A percentile compares a stretch with the other conserved stretches of the same genome.
phyloP scores from a whole-genome alignment of 1,284 basidiomycete genomes.

The Cryptococcus sp. region DNA sequence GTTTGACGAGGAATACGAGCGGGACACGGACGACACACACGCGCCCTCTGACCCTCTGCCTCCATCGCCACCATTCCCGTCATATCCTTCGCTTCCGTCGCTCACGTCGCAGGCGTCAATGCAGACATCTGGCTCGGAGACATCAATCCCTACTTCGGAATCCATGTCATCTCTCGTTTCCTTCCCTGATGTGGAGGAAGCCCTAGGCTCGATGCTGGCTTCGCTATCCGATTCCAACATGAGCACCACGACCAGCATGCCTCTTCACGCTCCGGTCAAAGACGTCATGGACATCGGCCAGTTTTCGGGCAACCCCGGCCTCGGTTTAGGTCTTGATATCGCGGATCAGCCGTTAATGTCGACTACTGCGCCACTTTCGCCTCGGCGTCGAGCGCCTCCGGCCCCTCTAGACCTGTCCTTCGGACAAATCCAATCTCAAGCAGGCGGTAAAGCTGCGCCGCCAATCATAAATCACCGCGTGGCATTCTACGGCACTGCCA shows the following conservation, averaged over 20 bases:
- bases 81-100: conserved; percentile 45
- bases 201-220: conserved; percentile 39
- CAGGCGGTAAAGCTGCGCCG: conserved; percentile 27
- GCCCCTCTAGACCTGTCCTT: conserved; percentile 26
- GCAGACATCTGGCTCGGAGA: conserved; percentile 30
- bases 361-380: conserved; percentile 35
- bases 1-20: conserved; percentile 3
- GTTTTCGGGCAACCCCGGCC: conserved; percentile 20
- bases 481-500: conserved; percentile 42
- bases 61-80: conserved; percentile 38
- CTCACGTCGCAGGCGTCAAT: conserved; percentile 32
- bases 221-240: conserved; percentile 30
- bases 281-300: conserved; percentile 1
- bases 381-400: conserved; percentile 19
- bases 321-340: conserved; percentile 36
- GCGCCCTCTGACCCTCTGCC: conserved; percentile 30
- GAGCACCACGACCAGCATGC: conserved; percentile 13
- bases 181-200: conserved; percentile 46
- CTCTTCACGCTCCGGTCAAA: conserved; percentile 10
- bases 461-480: conserved; percentile 42
- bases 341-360: conserved; percentile 17
- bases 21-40: conserved; percentile 9
- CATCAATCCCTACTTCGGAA: conserved; percentile 22
- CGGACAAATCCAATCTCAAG: conserved; percentile 2
- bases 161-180: conserved; percentile 31